phyloP scores from a whole-genome alignment of 345 rosid species.

The Eucalyptus brandiana region DNA sequence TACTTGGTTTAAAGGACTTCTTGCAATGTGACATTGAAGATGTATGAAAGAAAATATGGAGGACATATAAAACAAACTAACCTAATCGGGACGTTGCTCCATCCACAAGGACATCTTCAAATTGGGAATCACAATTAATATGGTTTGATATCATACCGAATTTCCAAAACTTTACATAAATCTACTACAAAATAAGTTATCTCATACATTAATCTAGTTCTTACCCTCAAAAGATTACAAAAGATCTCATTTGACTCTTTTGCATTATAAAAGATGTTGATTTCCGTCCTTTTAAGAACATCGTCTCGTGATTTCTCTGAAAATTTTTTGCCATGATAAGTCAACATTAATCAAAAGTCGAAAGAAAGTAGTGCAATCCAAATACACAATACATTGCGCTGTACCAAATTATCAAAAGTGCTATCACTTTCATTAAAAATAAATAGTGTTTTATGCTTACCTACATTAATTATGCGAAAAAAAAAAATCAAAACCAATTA shows the following conservation, averaged over 20 bases:
- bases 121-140: neutral
- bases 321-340: neutral
- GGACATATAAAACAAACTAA: neutral
- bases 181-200: neutral
- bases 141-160: neutral
- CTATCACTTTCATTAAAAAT: neutral
- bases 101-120: neutral
- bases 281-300: neutral
- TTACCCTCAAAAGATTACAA: too few relatives aligned
- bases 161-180: neutral
- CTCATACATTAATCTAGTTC: neutral
- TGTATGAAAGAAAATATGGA: neutral
- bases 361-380: rapidly evolving
- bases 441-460: too few relatives aligned
- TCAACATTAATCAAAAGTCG: neutral
- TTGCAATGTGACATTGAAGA: neutral
- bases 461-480: neutral
- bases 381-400: rapidly evolving
- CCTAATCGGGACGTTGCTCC: neutral
- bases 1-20: neutral
- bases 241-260: neutral
- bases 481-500: neutral
- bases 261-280: neutral
- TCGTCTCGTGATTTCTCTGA: neutral
- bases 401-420: neutral